These are phyloP conservation scores for Corylus heterophylla DNA, from an alignment of 306 rosid species.

Conservation along the genomic window DNA sequence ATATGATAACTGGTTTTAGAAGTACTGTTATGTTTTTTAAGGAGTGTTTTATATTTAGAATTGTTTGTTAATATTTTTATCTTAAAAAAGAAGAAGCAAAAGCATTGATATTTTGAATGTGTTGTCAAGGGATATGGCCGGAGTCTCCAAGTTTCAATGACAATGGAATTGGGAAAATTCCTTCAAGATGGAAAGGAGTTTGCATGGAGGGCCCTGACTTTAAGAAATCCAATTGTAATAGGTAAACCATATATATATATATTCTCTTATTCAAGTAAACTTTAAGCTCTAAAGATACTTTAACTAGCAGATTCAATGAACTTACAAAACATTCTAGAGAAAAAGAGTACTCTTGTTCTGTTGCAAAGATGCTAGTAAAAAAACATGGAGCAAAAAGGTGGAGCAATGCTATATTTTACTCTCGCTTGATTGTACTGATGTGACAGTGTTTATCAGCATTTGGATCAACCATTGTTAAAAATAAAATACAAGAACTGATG, in stretches of 20 bases:
- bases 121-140: constrained; percentile 78
- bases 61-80: no score
- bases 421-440: no score
- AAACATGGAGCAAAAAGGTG: no score
- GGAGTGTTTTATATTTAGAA: no score
- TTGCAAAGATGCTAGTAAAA: background rate
- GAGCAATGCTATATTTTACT: no score
- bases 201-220: constrained; percentile 87
- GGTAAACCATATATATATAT: constrained; percentile 41
- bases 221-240: constrained; percentile 79
- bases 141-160: constrained; percentile 86
- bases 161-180: constrained; percentile 68
- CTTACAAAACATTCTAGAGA: background rate
- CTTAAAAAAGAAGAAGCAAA: background rate
- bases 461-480: no score
- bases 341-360: no score
- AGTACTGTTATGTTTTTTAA: no score
- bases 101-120: background rate
- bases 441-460: no score
- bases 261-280: background rate
- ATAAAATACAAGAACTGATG: no score
- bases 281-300: background rate
- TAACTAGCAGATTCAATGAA: background rate
- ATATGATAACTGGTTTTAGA: no score
- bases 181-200: constrained; percentile 83